Base-by-base conservation (phyloP, 2,329 filamentous ascomycete genomes). In the Cordyceps militaris region DNA sequence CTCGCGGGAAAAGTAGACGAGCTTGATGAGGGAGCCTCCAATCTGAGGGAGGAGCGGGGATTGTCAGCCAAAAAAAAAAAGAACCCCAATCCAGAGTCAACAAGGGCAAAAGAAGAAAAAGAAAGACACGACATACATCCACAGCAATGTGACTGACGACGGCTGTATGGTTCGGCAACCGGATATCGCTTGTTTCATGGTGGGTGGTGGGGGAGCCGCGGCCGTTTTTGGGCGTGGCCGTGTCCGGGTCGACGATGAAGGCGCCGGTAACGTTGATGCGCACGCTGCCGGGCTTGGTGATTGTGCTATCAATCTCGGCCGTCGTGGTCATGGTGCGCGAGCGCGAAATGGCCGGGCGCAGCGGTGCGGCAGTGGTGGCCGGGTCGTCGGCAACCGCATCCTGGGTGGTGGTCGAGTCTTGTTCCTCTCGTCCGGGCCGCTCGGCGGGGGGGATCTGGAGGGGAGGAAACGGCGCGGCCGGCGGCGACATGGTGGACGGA, bases 241-340 rank as follows among this genome's bases (percentile, higher is more conserved):
- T 78, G 64, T 90, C 87, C 61, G 93, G 87, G 69, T 97, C 91
- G 66, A 96, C 91, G 63, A 99, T 97, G 69, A 96, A 97, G 40
- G 94, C 94, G 67, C 93, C 94, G 71, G 91, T 86, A 63, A 97
- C 93, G 70, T 99, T 97, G 76, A 99, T 97, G 74, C 89, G 88
- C 67, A 97, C 91, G 14, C 88, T 82, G 24, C 84, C 84, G 2
- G 84, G 84, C 65, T 82, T 81, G 56, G 75, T 80, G 66, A 87
- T 81, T 50, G 81, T 81, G 65, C 75, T 82, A 69, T 83, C 79
- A 57, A 84, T 83, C 70, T 83, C 80, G 64, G 80, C 76, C 11
- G 78, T 79, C 61, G 75, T 77, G 36, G 78, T 82, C 68, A 70
- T 69, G 28, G 70, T 70, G 46, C 54, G 54, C 23, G 54, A 56